These are phyloP conservation scores for Sisymbrium altissimum DNA, from an alignment of 345 rosid species.

Conservation along the genomic window DNA sequence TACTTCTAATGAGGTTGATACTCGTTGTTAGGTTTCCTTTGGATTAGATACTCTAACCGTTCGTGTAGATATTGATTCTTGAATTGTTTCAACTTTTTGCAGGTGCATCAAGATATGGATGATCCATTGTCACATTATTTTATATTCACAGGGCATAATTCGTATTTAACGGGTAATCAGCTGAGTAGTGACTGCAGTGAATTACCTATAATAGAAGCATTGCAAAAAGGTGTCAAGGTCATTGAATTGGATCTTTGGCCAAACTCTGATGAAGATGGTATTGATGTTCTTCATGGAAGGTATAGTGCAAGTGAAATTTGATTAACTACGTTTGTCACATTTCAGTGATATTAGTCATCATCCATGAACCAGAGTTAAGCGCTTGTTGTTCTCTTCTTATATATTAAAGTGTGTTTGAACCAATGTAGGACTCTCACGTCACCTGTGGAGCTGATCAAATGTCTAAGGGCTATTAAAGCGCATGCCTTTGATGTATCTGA, in stretches of 20 bases:
- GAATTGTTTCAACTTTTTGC: slow-evolving; percentile 3
- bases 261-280: slow-evolving; percentile 59
- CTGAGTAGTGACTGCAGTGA: slow-evolving; percentile 97
- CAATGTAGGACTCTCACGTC: slow-evolving; percentile 70
- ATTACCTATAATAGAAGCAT: slow-evolving; percentile 66
- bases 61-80: not conserved
- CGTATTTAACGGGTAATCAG: slow-evolving; percentile 91
- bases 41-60: not conserved
- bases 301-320: not conserved
- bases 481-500: slow-evolving; percentile 78
- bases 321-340: not conserved
- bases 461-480: slow-evolving; percentile 69
- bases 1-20: slow-evolving; percentile 48
- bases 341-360: not conserved
- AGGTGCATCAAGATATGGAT: slow-evolving; percentile 89
- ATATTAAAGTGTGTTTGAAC: not conserved
- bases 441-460: slow-evolving; percentile 71
- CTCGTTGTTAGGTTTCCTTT: too few species aligned
- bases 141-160: slow-evolving; percentile 86
- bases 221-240: slow-evolving; percentile 77
- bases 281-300: slow-evolving; percentile 93
- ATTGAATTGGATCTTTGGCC: slow-evolving; percentile 98
- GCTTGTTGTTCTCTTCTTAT: not conserved
- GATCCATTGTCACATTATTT: slow-evolving; percentile 87
- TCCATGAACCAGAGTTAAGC: not conserved